These are phyloP conservation scores for Pythium guiyangense DNA, from an alignment of 352 stramenopile species.

Conservation along the genomic window DNA sequence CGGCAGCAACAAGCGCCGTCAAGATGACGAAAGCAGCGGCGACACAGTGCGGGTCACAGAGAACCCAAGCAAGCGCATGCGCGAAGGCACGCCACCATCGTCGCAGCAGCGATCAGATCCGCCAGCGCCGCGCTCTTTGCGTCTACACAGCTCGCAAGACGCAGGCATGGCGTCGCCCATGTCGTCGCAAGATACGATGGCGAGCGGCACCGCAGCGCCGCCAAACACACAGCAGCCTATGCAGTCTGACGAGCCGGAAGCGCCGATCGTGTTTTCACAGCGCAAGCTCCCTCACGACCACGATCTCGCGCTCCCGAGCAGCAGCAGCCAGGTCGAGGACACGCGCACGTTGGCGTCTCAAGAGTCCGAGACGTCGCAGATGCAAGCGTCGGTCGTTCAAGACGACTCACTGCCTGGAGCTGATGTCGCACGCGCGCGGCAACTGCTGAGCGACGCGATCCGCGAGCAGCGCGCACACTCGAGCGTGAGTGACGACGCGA, in stretches of 20 bases:
- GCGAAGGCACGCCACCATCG: slow-evolving; percentile 2
- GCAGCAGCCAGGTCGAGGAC: background rate
- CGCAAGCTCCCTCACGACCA: slow-evolving; percentile 1
- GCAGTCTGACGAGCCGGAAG: background rate
- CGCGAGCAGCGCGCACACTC: slow-evolving; percentile 16
- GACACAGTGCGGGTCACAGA: slow-evolving; percentile 4
- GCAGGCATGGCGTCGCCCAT: slow-evolving; percentile 3
- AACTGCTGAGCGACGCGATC: slow-evolving; percentile 19
- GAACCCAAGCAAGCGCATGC: slow-evolving; percentile 7
- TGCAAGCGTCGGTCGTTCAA: no score
- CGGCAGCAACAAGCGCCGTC: background rate
- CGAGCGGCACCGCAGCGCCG: background rate
- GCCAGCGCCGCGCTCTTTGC: background rate
- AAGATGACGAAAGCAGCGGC: background rate
- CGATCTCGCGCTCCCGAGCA: background rate
- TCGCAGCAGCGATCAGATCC: background rate
- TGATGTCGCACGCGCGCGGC: background rate
- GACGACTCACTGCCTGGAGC: no score
- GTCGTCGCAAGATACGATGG: background rate
- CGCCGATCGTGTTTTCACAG: slow-evolving; percentile 6
- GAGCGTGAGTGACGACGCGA: slow-evolving; percentile 9
- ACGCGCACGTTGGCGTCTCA: background rate
- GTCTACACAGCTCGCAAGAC: slow-evolving; percentile 9
- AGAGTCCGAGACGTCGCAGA: background rate
- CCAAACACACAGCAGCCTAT: background rate